A percentile compares a stretch with the other conserved stretches of the same genome.
These are phyloP conservation scores for Metschnikowia borealis DNA, from an alignment of 805 yeast species.

Conservation along the genomic window DNA sequence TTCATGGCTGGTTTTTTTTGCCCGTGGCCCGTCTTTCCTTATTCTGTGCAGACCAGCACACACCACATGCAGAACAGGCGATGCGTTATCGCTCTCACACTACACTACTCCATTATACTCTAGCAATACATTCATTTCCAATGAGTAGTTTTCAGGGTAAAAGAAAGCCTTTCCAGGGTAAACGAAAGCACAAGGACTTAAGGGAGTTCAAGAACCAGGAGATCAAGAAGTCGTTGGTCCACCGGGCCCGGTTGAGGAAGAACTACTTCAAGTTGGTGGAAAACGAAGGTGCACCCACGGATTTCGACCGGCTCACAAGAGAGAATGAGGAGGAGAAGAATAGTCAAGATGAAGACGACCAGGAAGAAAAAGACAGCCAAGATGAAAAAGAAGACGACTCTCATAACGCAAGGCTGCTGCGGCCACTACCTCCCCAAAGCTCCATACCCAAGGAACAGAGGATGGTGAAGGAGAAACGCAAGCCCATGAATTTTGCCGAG, in stretches of 20 bases:
- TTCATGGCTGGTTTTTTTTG: neutral
- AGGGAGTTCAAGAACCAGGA: constrained; percentile 50
- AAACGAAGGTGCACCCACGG: constrained; percentile 54
- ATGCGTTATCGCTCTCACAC: neutral
- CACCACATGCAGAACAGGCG: neutral
- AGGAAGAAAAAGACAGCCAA: neutral
- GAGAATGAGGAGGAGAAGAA: constrained; percentile 8
- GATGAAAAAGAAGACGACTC: constrained; percentile 14
- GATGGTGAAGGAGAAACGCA: constrained; percentile 24
- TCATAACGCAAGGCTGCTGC: constrained; percentile 13
- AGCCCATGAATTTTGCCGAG: constrained; percentile 41
- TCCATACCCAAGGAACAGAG: constrained; percentile 9
- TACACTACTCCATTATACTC: neutral
- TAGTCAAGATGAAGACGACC: constrained; percentile 5
- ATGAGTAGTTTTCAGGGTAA: constrained; percentile 9
- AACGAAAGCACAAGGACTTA: constrained; percentile 30
- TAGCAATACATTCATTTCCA: too few species aligned
- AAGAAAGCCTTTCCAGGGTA: constrained; percentile 24
- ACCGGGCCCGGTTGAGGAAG: constrained; percentile 76
- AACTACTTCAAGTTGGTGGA: constrained; percentile 76
- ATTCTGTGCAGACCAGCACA: neutral
- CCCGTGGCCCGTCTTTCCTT: neutral
- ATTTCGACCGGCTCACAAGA: constrained; percentile 19
- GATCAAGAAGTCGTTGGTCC: constrained; percentile 71
- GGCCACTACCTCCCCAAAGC: constrained; percentile 19